Conservation (phyloP, 2,329 filamentous ascomycete genomes). For the Alternaria ventricosa region DNA sequence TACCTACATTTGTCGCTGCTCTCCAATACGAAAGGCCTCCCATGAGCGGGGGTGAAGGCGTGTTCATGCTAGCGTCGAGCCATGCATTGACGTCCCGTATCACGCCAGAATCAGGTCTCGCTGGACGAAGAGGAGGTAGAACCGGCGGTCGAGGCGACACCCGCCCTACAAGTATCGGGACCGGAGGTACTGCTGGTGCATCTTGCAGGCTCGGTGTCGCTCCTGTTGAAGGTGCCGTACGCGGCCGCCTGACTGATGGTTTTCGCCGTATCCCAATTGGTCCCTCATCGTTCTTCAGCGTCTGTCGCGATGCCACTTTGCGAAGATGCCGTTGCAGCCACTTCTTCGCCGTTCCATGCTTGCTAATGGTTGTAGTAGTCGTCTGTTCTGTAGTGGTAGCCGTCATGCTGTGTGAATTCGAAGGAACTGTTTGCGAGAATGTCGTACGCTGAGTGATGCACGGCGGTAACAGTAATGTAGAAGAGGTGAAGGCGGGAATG, state of each 20-base stretch:
- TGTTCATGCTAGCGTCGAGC: slow-evolving; percentile 38
- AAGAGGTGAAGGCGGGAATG: not conserved
- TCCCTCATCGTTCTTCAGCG: not conserved
- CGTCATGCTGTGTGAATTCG: slow-evolving; percentile 25
- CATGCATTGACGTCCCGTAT: slow-evolving; percentile 41
- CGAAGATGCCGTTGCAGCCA: slow-evolving; percentile 37
- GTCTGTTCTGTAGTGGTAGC: slow-evolving; percentile 23
- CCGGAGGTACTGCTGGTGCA: slow-evolving; percentile 4
- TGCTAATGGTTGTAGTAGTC: slow-evolving; percentile 13
- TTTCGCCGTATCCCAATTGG: slow-evolving; percentile 5
- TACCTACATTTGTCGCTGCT: slow-evolving; percentile 17
- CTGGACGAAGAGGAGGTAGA: slow-evolving; percentile 27
- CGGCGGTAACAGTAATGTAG: slow-evolving; percentile 17
- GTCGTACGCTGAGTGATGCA: slow-evolving; percentile 22
- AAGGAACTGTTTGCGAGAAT: slow-evolving; percentile 19
- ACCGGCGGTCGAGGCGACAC: slow-evolving; percentile 12
- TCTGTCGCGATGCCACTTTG: slow-evolving; percentile 26
- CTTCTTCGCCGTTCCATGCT: slow-evolving; percentile 27
- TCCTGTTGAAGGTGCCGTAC: slow-evolving; percentile 32
- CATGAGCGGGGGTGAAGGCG: slow-evolving; percentile 41
- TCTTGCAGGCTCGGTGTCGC: not conserved
- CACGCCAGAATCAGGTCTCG: slow-evolving; percentile 33
- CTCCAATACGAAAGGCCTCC: slow-evolving; percentile 44
- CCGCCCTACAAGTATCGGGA: slow-evolving; percentile 14
- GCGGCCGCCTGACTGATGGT: slow-evolving; percentile 25